Evolutionary conservation across 164 flowering plant species (phyloP).

Genomic region (Annona squamosa): DNA sequence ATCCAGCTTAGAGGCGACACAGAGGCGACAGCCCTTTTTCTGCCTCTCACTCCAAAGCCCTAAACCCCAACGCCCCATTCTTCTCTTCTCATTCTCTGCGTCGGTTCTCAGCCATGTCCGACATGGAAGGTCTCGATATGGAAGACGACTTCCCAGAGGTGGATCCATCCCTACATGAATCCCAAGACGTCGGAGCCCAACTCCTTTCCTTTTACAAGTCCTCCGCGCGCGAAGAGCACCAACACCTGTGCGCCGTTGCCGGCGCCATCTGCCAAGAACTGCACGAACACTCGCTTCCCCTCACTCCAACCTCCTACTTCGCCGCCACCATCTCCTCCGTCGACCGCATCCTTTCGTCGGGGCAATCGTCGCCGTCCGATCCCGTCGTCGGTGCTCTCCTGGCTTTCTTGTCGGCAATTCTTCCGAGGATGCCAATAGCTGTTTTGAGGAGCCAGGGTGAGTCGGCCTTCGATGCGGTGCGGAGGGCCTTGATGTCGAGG

Average conservation of each 20-base stretch:
- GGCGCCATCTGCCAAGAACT: conserved; percentile 79
- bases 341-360: conserved; percentile 28
- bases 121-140: conserved; percentile 25
- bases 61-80: not conserved
- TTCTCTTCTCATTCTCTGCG: not conserved
- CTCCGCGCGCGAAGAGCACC: conserved; percentile 57
- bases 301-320: conserved; percentile 57
- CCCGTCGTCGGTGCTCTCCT: conserved; percentile 45
- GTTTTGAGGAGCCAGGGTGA: conserved; percentile 41
- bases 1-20: no score
- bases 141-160: conserved; percentile 4
- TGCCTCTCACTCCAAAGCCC: not conserved
- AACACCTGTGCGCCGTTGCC: conserved; percentile 59
- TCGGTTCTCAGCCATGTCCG: not conserved
- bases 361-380: conserved; percentile 18
- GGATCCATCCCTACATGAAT: conserved; percentile 3
- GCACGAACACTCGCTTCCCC: conserved; percentile 53
- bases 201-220: conserved; percentile 40
- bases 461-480: conserved; percentile 27
- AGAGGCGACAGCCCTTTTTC: no score
- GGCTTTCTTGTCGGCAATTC: conserved; percentile 35
- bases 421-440: conserved; percentile 36
- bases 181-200: conserved; percentile 36
- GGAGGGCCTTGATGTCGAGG: conserved; percentile 23
- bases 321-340: conserved; percentile 59